Percentiles rank a stretch among this genome's conserved stretches.
phyloP scores from a whole-genome alignment of 495 filamentous ascomycete genomes.

The Aspergillus coremiiformis region DNA sequence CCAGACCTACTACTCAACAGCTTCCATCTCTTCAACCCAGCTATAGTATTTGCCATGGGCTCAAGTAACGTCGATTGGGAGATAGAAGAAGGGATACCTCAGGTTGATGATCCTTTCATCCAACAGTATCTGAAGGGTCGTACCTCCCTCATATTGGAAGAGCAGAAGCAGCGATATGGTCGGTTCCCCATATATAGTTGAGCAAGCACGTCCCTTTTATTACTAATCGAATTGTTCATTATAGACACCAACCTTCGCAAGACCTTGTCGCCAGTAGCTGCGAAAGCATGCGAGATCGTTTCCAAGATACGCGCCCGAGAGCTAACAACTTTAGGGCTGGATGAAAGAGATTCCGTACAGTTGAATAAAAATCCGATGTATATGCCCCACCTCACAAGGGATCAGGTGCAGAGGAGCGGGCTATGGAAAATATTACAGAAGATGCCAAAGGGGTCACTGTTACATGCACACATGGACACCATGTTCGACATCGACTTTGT shows the following conservation, averaged over 20 bases:
- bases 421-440: constrained; percentile 76
- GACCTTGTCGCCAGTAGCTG: constrained; percentile 66
- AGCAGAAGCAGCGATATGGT: constrained; percentile 79
- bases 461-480: constrained; percentile 84
- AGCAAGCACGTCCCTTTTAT: background rate
- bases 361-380: too few relatives aligned
- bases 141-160: constrained; percentile 68
- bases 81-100: constrained; percentile 43
- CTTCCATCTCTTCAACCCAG: background rate
- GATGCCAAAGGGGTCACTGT: constrained; percentile 86
- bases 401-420: constrained; percentile 69
- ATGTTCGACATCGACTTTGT: constrained; percentile 83
- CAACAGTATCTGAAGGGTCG: constrained; percentile 71
- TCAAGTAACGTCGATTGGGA: constrained; percentile 36
- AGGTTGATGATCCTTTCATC: constrained; percentile 63
- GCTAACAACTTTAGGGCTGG: constrained; percentile 55
- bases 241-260: constrained; percentile 41
- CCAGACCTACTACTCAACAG: background rate
- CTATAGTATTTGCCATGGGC: constrained; percentile 10
- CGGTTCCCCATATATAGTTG: constrained; percentile 12
- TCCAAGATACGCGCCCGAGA: constrained; percentile 71
- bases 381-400: constrained; percentile 54
- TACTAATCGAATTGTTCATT: background rate
- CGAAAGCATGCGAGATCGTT: constrained; percentile 70
- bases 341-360: constrained; percentile 22